phyloP scores from a whole-genome alignment of 352 stramenopile species.

The Globisporangium lucens region DNA sequence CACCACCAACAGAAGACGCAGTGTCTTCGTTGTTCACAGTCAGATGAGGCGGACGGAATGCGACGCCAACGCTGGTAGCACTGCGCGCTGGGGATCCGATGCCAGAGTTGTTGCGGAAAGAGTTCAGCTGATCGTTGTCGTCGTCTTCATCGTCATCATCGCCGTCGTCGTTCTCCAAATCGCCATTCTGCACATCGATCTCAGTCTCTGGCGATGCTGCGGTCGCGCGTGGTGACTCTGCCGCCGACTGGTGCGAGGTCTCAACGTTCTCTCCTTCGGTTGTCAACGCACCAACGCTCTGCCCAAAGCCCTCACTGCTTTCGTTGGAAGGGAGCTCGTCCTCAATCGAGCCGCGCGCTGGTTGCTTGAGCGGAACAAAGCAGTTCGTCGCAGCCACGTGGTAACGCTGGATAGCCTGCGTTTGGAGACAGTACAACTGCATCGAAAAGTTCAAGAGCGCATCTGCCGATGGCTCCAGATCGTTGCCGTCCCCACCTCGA shows the following conservation, averaged over 20 bases:
- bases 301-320: conserved; percentile 29
- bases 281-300: conserved; percentile 73
- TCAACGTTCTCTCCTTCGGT: conserved; percentile 62
- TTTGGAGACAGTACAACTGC: conserved; percentile 81
- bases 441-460: conserved; percentile 51
- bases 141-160: conserved; percentile 19
- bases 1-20: conserved; percentile 44
- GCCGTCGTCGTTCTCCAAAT: conserved; percentile 21
- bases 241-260: conserved; percentile 58
- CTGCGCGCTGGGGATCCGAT: conserved; percentile 24
- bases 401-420: conserved; percentile 83
- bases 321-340: conserved; percentile 37
- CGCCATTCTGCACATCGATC: conserved; percentile 55
- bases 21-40: conserved; percentile 38
- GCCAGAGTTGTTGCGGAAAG: conserved; percentile 10
- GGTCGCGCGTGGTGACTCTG: conserved; percentile 58
- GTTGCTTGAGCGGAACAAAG: conserved; percentile 36
- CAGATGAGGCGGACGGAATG: conserved; percentile 6
- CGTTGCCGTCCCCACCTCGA: conserved; percentile 31
- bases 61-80: neutral
- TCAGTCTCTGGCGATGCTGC: conserved; percentile 59
- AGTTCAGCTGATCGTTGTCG: neutral
- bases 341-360: conserved; percentile 32
- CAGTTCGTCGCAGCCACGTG: conserved; percentile 61
- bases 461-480: conserved; percentile 18